phyloP scores from a whole-genome alignment of 768 basidiomycete genomes.

The Russula vinacea region DNA sequence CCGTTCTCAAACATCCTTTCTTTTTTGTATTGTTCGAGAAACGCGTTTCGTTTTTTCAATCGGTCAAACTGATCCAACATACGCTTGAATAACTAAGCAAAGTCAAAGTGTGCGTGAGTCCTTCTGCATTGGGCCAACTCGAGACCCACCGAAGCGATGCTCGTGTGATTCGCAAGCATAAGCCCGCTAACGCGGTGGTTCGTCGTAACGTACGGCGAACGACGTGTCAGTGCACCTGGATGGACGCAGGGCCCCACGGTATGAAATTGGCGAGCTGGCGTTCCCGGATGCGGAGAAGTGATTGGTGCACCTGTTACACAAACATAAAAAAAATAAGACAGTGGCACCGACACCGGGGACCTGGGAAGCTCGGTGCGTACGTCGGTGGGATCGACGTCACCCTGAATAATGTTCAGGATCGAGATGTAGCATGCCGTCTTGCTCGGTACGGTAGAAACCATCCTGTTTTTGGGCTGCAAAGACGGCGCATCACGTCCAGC shows the following conservation, averaged over 20 bases:
- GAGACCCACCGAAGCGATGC: conserved; percentile 80
- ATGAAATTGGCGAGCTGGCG: conserved; percentile 96
- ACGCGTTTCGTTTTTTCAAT: conserved; percentile 84
- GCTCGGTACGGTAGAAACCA: conserved; percentile 92
- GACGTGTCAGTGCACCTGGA: conserved; percentile 95
- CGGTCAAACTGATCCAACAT: conserved; percentile 95
- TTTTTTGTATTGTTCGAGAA: conserved; percentile 96
- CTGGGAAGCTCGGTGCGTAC: conserved; percentile 45
- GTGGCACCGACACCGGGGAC: conserved; percentile 5
- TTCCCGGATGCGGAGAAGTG: conserved; percentile 92
- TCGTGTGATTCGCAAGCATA: conserved; percentile 99
- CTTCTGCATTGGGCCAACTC: not conserved
- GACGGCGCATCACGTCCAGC: conserved; percentile 95
- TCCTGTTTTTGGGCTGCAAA: conserved; percentile 98
- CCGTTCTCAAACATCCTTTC: conserved; percentile 93
- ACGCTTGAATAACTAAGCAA: conserved; percentile 79
- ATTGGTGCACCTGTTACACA: conserved; percentile 82
- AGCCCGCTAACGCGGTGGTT: conserved; percentile 95
- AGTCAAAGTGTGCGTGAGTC: not conserved
- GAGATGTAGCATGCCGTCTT: conserved; percentile 96
- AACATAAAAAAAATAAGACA: not conserved
- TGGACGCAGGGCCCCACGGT: conserved; percentile 98
- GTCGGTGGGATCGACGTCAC: conserved; percentile 97
- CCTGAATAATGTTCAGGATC: conserved; percentile 97
- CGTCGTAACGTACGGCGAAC: conserved; percentile 81